Evolutionary conservation across 371 early-diverging fungal genomes (phyloP).

Genomic region (Syncephalastrum racemosum): DNA sequence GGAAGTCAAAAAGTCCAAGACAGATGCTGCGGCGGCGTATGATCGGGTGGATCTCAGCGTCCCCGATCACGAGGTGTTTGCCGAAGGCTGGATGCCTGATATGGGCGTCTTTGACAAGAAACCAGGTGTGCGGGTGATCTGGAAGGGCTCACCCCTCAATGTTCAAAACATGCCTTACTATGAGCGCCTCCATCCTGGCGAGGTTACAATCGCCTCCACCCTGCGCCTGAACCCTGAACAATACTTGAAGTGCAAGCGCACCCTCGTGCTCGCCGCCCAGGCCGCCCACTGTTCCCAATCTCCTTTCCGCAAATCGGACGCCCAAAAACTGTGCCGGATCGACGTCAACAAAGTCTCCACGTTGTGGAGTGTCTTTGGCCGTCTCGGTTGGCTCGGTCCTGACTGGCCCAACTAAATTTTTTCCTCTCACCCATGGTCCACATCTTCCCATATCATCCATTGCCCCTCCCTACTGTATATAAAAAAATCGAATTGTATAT

Average conservation of each 20-base stretch:
- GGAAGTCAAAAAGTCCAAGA: conserved; percentile 14
- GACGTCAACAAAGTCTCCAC: conserved; percentile 48
- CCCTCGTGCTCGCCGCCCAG: conserved; percentile 37
- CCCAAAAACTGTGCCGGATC: conserved; percentile 48
- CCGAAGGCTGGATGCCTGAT: conserved; percentile 24
- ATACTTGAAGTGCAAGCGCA: conserved; percentile 56
- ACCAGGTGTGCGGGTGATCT: conserved; percentile 21
- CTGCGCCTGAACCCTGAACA: conserved; percentile 71
- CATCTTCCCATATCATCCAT: neutral
- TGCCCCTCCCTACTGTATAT: neutral
- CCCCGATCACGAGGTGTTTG: conserved; percentile 18
- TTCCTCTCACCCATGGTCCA: neutral
- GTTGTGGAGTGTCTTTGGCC: conserved; percentile 41
- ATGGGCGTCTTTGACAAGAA: conserved; percentile 19
- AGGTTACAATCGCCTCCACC: conserved; percentile 63
- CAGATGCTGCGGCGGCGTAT: conserved; percentile 21
- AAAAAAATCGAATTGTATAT: too few relatives aligned
- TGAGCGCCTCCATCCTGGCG: conserved; percentile 57
- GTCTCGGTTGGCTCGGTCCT: conserved; percentile 41
- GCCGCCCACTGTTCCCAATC: conserved; percentile 19
- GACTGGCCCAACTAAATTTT: neutral
- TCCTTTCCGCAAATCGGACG: conserved; percentile 49
- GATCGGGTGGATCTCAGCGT: conserved; percentile 20
- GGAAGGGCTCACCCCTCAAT: conserved; percentile 22
- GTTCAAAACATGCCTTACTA: conserved; percentile 47